These are phyloP conservation scores for Boletus semigastroideus DNA, from an alignment of 1,284 basidiomycete genomes.

Conservation along the genomic window DNA sequence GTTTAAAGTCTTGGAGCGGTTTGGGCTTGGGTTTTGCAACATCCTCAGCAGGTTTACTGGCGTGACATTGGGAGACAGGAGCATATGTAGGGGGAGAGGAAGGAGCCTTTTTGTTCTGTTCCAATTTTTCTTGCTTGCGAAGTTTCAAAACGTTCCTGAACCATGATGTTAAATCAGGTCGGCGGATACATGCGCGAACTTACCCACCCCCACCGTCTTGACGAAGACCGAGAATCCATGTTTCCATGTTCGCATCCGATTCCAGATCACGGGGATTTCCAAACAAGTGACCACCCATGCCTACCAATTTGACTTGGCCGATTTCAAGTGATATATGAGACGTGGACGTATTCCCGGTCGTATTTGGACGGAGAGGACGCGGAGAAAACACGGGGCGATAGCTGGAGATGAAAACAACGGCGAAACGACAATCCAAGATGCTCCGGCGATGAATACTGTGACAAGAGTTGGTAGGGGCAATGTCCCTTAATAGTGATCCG, in stretches of 20 bases:
- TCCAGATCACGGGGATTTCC: slow-evolving; percentile 48
- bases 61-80: slow-evolving; percentile 3
- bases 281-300: slow-evolving; percentile 36
- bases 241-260: slow-evolving; percentile 37
- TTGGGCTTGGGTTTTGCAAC: slow-evolving; percentile 8
- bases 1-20: slow-evolving; percentile 12
- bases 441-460: slow-evolving; percentile 14
- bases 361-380: slow-evolving; percentile 40
- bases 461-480: background rate
- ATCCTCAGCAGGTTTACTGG: background rate
- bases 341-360: slow-evolving; percentile 35
- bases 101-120: background rate
- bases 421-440: slow-evolving; percentile 36
- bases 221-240: slow-evolving; percentile 52
- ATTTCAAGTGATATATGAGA: slow-evolving; percentile 51
- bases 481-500: background rate
- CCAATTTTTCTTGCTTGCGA: slow-evolving; percentile 30
- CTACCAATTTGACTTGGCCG: slow-evolving; percentile 39
- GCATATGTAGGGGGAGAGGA: background rate
- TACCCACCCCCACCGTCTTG: slow-evolving; percentile 56
- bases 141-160: slow-evolving; percentile 47
- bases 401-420: slow-evolving; percentile 38
- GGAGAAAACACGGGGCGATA: slow-evolving; percentile 50
- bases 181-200: slow-evolving; percentile 20
- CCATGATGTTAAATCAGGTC: slow-evolving; percentile 9